A percentile compares a stretch with the other conserved stretches of the same genome.
Evolutionary conservation across 2,329 filamentous ascomycete genomes (phyloP).

Genomic region (Keithomyces neogunnii): DNA sequence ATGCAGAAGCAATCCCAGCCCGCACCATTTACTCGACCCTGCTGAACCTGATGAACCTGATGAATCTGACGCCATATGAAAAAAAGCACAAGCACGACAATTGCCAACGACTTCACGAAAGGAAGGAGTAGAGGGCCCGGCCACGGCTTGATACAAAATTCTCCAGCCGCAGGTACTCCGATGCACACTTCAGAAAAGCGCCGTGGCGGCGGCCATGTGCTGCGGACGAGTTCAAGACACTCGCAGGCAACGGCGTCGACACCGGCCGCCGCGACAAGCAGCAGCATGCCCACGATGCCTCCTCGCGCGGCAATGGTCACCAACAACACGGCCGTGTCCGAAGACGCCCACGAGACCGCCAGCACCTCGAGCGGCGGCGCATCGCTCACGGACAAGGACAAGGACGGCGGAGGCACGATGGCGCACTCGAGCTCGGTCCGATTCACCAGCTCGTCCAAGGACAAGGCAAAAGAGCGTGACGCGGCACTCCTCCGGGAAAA

Average conservation of each 20-base stretch:
- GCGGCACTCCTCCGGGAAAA: slow-evolving; percentile 30
- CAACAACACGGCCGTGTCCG: slow-evolving; percentile 13
- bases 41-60: neutral
- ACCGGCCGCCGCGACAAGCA: slow-evolving; percentile 13
- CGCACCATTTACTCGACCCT: neutral
- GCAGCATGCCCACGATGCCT: slow-evolving; percentile 20
- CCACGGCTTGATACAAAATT: neutral
- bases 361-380: slow-evolving; percentile 12
- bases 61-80: neutral
- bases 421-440: slow-evolving; percentile 7
- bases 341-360: slow-evolving; percentile 15
- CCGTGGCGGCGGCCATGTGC: slow-evolving; percentile 23
- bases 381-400: slow-evolving; percentile 24
- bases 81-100: neutral
- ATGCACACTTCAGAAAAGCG: slow-evolving; percentile 33
- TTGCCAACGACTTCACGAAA: neutral
- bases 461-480: slow-evolving; percentile 13
- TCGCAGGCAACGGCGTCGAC: slow-evolving; percentile 11
- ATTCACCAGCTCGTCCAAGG: slow-evolving; percentile 10
- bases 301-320: slow-evolving; percentile 20
- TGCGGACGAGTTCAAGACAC: slow-evolving; percentile 13
- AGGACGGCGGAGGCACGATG: slow-evolving; percentile 14
- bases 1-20: neutral
- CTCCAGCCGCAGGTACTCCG: neutral
- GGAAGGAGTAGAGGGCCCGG: neutral